These are phyloP conservation scores for Forsythia viridissima DNA, from an alignment of 257 asterid genomes.

Conservation along the genomic window DNA sequence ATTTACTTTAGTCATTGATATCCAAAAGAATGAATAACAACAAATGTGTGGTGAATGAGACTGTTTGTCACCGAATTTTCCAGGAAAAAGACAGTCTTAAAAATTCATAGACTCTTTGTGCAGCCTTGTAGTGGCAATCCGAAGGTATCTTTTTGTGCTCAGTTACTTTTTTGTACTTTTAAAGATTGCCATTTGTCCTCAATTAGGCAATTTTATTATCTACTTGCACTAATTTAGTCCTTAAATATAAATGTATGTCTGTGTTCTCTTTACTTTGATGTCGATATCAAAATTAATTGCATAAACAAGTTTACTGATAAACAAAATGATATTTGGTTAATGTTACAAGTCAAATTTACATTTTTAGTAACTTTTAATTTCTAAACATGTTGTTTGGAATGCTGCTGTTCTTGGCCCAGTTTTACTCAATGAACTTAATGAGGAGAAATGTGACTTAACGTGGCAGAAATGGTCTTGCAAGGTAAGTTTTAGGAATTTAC, in stretches of 20 bases:
- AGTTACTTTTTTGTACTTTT: neutral
- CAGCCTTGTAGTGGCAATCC: conserved; percentile 45
- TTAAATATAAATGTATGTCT: neutral
- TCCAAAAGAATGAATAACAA: neutral
- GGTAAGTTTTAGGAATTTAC: no score
- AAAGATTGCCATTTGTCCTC: no score
- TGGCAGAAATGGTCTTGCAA: no score
- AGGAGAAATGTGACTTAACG: no score
- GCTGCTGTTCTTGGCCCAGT: no score
- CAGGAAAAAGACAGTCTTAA: conserved; percentile 49
- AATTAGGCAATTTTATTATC: neutral
- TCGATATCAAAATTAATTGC: neutral
- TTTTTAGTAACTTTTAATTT: no score
- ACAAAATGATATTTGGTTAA: no score
- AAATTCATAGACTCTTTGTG: conserved; percentile 45
- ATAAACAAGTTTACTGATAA: no score
- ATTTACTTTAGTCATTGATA: neutral
- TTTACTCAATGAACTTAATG: no score
- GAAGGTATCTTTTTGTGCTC: conserved; percentile 31
- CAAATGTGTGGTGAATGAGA: neutral
- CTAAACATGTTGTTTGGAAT: no score
- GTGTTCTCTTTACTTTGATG: neutral
- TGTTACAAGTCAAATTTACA: no score
- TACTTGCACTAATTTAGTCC: neutral
- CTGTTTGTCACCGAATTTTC: conserved; percentile 36